These are phyloP conservation scores for Vitis hybrid DNA, from an alignment of 177 flowering plant genomes.

Conservation along the genomic window DNA sequence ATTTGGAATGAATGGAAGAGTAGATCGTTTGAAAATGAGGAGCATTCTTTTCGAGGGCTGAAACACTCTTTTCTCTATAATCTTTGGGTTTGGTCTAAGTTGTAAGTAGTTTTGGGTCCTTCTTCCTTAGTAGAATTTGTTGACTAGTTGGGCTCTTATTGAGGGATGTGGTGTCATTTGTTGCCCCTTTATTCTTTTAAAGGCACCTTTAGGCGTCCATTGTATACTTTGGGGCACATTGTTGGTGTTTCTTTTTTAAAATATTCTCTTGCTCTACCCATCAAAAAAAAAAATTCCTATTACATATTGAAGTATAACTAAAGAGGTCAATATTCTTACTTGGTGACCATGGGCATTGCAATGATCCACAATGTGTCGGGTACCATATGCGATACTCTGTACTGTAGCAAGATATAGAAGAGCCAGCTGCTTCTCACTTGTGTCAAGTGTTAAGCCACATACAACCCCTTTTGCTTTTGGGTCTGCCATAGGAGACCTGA, in stretches of 20 bases:
- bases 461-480: conserved; percentile 84
- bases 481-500: conserved; percentile 97
- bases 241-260: neutral
- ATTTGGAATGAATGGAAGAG: no score
- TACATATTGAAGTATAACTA: neutral
- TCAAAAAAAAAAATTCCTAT: neutral
- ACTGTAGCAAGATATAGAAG: conserved; percentile 87
- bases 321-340: conserved; percentile 36
- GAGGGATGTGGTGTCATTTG: no score
- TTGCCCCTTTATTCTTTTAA: no score
- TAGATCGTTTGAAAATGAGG: no score
- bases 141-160: no score
- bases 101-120: no score
- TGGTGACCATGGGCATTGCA: conserved; percentile 95
- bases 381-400: conserved; percentile 95
- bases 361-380: conserved; percentile 96
- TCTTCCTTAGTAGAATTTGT: no score
- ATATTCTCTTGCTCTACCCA: neutral
- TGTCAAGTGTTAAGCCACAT: conserved; percentile 81
- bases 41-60: no score
- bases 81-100: no score
- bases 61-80: no score
- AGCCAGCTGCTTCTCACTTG: conserved; percentile 85
- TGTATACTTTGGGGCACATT: no score
- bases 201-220: no score